These are phyloP conservation scores for Carex scoparia DNA, from an alignment of 176 grass and related monocot species.

Conservation along the genomic window DNA sequence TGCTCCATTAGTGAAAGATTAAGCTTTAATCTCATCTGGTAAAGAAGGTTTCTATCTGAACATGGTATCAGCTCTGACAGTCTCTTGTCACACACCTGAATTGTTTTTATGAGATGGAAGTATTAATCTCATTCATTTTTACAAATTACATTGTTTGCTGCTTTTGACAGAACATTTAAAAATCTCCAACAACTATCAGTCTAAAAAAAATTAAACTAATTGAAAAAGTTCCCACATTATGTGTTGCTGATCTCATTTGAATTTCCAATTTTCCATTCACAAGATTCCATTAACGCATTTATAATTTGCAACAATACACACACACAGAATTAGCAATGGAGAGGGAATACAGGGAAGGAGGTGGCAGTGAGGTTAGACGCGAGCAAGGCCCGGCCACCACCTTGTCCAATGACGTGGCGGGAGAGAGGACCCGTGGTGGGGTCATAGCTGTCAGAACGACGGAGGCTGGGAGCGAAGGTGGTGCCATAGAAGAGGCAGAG, in stretches of 20 bases:
- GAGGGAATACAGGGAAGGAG: conserved; percentile 46
- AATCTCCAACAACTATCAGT: neutral
- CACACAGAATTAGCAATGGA: neutral
- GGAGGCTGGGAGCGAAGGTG: conserved; percentile 53
- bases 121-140: neutral
- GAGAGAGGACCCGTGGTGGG: neutral
- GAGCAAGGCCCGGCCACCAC: neutral
- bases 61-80: conserved; percentile 76
- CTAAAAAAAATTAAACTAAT: neutral
- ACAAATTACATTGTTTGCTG: neutral
- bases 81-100: conserved; percentile 57
- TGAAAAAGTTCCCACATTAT: neutral
- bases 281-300: neutral
- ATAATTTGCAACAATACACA: neutral
- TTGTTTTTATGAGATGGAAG: neutral
- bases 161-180: no score
- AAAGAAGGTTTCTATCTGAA: conserved; percentile 52
- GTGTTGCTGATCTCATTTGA: neutral
- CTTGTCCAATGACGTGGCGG: neutral
- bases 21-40: conserved; percentile 56
- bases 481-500: conserved; percentile 80
- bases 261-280: neutral
- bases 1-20: conserved; percentile 77
- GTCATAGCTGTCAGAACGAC: neutral
- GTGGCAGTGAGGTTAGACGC: conserved; percentile 29